phyloP scores from a whole-genome alignment of 768 basidiomycete species.

The Psilocybe subaeruginosa region DNA sequence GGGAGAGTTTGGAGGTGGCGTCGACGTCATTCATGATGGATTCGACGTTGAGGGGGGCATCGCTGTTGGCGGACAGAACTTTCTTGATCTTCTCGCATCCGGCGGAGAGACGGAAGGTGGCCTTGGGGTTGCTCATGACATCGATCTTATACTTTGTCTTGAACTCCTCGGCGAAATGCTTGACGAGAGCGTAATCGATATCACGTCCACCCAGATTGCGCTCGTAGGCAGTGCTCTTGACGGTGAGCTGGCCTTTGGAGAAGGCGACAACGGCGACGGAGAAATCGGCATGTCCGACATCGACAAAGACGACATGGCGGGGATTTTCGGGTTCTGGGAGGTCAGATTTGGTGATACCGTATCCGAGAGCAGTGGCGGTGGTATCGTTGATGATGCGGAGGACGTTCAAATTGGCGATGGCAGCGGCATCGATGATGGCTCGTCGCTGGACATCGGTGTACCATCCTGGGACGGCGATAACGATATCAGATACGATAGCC shows the following conservation, averaged over 20 bases:
- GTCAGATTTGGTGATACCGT: slow-evolving; percentile 98
- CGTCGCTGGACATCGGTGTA: slow-evolving; percentile 94
- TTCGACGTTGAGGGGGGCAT: slow-evolving; percentile 90
- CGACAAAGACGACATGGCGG: slow-evolving; percentile 90
- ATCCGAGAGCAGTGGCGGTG: slow-evolving; percentile 94
- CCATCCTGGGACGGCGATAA: slow-evolving; percentile 97
- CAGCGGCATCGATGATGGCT: slow-evolving; percentile 86
- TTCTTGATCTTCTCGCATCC: slow-evolving; percentile 97
- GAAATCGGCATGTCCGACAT: slow-evolving; percentile 92
- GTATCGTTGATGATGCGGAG: slow-evolving; percentile 97
- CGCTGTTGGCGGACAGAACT: slow-evolving; percentile 90
- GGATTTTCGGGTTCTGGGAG: slow-evolving; percentile 84
- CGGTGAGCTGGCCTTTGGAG: slow-evolving; percentile 88
- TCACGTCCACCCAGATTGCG: slow-evolving; percentile 95
- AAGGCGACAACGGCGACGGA: slow-evolving; percentile 89
- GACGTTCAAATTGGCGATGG: slow-evolving; percentile 86
- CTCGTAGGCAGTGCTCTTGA: slow-evolving; percentile 91
- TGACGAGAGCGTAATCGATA: slow-evolving; percentile 89
- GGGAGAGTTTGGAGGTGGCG: slow-evolving; percentile 80
- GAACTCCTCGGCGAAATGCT: slow-evolving; percentile 92
- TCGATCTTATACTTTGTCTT: slow-evolving; percentile 98
- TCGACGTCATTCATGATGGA: slow-evolving; percentile 97
- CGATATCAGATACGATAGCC: slow-evolving; percentile 83
- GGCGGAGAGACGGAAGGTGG: slow-evolving; percentile 85
- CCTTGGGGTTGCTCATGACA: slow-evolving; percentile 89